A percentile compares a stretch with the other conserved stretches of the same genome.
Evolutionary conservation across 1,284 basidiomycete species (phyloP).

Genomic region (Microbotryomycetes sp.): DNA sequence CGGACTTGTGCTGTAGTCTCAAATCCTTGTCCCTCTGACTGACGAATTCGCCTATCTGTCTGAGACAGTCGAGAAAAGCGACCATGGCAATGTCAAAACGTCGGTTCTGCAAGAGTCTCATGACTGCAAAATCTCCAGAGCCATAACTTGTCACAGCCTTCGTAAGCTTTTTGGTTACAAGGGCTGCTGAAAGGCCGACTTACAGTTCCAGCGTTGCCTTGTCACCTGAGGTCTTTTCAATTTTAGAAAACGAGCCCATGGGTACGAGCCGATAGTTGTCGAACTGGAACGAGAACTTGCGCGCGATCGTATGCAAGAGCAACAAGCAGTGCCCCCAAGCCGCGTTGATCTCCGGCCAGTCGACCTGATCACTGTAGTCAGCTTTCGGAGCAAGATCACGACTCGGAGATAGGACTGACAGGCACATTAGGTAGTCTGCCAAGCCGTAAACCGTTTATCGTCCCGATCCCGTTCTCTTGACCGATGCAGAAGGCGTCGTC

Average conservation of each 20-base stretch:
- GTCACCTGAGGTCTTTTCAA: constrained; percentile 61
- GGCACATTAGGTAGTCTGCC: constrained; percentile 73
- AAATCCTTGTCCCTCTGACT: constrained; percentile 53
- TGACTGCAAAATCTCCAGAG: constrained; percentile 78
- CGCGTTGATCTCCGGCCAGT: constrained; percentile 98
- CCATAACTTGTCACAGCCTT: constrained; percentile 46
- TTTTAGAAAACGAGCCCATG: constrained; percentile 84
- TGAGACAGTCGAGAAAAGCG: constrained; percentile 86
- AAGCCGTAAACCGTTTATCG: constrained; percentile 89
- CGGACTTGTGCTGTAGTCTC: constrained; percentile 77
- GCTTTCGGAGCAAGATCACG: constrained; percentile 5
- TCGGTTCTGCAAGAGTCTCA: constrained; percentile 81
- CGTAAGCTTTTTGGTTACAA: not conserved
- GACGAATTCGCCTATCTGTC: constrained; percentile 80
- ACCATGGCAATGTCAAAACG: constrained; percentile 96
- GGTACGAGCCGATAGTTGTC: constrained; percentile 79
- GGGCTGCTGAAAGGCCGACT: constrained; percentile 21
- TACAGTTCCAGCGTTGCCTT: constrained; percentile 81
- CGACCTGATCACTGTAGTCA: constrained; percentile 53
- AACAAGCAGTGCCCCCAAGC: constrained; percentile 97
- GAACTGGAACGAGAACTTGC: constrained; percentile 79
- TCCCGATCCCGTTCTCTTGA: constrained; percentile 85
- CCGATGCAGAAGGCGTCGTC: constrained; percentile 97
- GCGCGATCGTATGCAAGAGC: constrained; percentile 78
- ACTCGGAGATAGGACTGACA: constrained; percentile 44